These are phyloP conservation scores for Pyrenophora seminiperda DNA, from an alignment of 2,329 filamentous ascomycete genomes.

Conservation along the genomic window DNA sequence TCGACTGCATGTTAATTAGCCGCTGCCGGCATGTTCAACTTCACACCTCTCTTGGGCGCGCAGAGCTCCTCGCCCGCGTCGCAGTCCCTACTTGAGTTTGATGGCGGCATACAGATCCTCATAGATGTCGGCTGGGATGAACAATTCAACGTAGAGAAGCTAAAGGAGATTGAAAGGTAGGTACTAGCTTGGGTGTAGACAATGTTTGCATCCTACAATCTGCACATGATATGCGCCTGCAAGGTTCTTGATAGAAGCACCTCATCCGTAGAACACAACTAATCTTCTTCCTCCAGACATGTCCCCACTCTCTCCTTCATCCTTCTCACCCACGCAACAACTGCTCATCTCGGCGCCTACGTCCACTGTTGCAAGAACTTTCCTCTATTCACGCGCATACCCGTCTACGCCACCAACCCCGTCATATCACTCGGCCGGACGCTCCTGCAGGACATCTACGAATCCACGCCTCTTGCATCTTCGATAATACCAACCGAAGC, in stretches of 20 bases:
- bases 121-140: constrained; percentile 97
- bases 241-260: constrained; percentile 16
- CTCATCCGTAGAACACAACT: constrained; percentile 17
- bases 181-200: constrained; percentile 13
- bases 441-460: constrained; percentile 88
- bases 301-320: constrained; percentile 90
- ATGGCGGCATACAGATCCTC: constrained; percentile 93
- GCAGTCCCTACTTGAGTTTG: constrained; percentile 94
- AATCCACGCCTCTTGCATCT: constrained; percentile 83
- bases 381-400: constrained; percentile 87
- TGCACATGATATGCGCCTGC: constrained; percentile 5
- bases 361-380: constrained; percentile 98
- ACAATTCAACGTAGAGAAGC: constrained; percentile 78
- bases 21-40: constrained; percentile 78
- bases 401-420: constrained; percentile 90
- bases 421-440: constrained; percentile 93
- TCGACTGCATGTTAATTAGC: constrained; percentile 8
- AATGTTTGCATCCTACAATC: neutral
- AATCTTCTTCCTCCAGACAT: constrained; percentile 62
- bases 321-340: constrained; percentile 91
- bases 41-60: constrained; percentile 88
- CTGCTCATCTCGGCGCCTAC: constrained; percentile 88
- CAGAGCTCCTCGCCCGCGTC: constrained; percentile 85
- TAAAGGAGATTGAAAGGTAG: constrained; percentile 89
- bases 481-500: constrained; percentile 77